Evolutionary conservation across 371 early-diverging fungal genomes (phyloP).

Genomic region (Dichotomocladium elegans): DNA sequence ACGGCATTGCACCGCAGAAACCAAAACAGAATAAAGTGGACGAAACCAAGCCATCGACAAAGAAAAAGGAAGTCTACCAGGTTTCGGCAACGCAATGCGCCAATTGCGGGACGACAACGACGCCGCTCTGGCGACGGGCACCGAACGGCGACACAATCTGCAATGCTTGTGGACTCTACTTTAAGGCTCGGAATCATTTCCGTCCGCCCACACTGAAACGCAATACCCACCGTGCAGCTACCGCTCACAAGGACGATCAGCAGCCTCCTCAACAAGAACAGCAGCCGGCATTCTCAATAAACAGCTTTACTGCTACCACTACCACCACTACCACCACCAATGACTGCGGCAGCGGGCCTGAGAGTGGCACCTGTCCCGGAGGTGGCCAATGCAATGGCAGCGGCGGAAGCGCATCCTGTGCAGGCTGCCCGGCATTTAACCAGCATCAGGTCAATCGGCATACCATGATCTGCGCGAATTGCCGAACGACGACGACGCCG

Average conservation of each 20-base stretch:
- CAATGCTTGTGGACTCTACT: slow-evolving; percentile 88
- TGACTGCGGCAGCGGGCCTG: slow-evolving; percentile 3
- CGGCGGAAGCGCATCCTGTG: slow-evolving; percentile 71
- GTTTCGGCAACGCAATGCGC: slow-evolving; percentile 47
- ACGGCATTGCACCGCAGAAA: neutral
- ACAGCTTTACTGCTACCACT: no score
- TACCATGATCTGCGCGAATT: slow-evolving; percentile 71
- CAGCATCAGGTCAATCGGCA: slow-evolving; percentile 60
- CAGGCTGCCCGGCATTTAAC: slow-evolving; percentile 77
- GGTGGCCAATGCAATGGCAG: slow-evolving; percentile 77
- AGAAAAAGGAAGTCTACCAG: slow-evolving; percentile 2
- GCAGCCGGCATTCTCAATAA: neutral
- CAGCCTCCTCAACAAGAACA: neutral
- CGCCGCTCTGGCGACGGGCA: slow-evolving; percentile 91
- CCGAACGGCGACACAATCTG: slow-evolving; percentile 81
- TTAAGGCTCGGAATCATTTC: slow-evolving; percentile 38
- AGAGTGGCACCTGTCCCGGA: slow-evolving; percentile 69
- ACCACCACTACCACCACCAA: neutral
- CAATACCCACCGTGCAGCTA: slow-evolving; percentile 15
- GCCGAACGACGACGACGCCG: slow-evolving; percentile 80
- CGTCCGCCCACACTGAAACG: slow-evolving; percentile 46
- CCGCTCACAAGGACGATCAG: slow-evolving; percentile 8
- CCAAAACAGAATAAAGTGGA: neutral
- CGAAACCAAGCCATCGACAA: neutral
- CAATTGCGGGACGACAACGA: slow-evolving; percentile 83